phyloP scores from a whole-genome alignment of 495 filamentous ascomycete genomes.

The Penicillium lagena region DNA sequence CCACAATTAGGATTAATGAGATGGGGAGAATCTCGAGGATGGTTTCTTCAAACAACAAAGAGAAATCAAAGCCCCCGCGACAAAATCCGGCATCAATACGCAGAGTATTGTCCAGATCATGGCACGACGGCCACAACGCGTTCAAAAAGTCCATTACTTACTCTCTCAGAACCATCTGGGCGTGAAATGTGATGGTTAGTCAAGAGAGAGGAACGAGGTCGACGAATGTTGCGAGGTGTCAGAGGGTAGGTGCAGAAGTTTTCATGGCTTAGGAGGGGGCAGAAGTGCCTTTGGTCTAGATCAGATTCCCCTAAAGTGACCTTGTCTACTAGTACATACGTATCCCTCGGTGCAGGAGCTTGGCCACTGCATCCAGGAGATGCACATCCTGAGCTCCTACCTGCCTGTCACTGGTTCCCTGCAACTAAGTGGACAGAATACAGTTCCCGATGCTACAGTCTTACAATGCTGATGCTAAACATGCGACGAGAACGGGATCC shows the following conservation, averaged over 20 bases:
- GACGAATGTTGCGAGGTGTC: not conserved
- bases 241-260: not conserved
- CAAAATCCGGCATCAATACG: slow-evolving; percentile 35
- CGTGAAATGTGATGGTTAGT: slow-evolving; percentile 4
- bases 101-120: slow-evolving; percentile 35
- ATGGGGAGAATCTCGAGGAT: slow-evolving; percentile 47
- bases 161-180: slow-evolving; percentile 17
- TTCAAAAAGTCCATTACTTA: slow-evolving; percentile 23
- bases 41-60: slow-evolving; percentile 51
- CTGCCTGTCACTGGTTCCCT: slow-evolving; percentile 11
- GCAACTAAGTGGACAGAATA: slow-evolving; percentile 15
- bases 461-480: slow-evolving; percentile 10
- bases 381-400: slow-evolving; percentile 11
- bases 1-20: slow-evolving; percentile 38
- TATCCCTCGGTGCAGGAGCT: slow-evolving; percentile 22
- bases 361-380: slow-evolving; percentile 18
- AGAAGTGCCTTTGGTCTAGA: slow-evolving; percentile 10
- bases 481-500: no score
- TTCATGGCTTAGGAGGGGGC: not conserved
- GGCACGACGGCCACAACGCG: slow-evolving; percentile 18
- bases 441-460: slow-evolving; percentile 11
- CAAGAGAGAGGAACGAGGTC: slow-evolving; percentile 7
- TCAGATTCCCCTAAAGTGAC: slow-evolving; percentile 16
- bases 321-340: not conserved
- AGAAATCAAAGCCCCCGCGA: slow-evolving; percentile 54